A percentile compares a stretch with the other conserved stretches of the same genome.
Evolutionary conservation across 2,329 filamentous ascomycete genomes (phyloP).

Genomic region (Pseudopyrenochaeta lycopersici): DNA sequence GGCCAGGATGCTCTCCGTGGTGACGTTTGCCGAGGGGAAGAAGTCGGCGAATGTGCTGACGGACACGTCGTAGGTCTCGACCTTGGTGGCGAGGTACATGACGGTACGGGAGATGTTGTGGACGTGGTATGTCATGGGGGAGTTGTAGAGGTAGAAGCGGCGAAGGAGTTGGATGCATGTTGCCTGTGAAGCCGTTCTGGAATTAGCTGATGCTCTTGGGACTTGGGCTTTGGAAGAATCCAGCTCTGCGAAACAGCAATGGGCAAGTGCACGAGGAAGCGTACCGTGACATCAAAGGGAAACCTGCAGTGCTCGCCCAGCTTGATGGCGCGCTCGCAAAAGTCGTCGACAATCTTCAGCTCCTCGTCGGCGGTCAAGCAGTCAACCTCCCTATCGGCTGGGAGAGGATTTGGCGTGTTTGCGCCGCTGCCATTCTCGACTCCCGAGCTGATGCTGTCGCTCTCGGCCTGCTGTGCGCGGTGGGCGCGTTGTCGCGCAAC

Average conservation of each 20-base stretch:
- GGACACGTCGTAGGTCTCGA: conserved; percentile 82
- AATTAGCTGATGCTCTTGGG: not conserved
- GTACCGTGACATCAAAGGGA: conserved; percentile 68
- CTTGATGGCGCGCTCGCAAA: conserved; percentile 69
- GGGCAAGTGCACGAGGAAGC: not conserved
- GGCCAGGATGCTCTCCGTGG: conserved; percentile 82
- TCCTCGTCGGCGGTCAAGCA: conserved; percentile 88
- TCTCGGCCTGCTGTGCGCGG: conserved; percentile 45
- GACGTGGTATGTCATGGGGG: conserved; percentile 94
- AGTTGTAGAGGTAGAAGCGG: conserved; percentile 95
- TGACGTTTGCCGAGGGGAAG: conserved; percentile 56
- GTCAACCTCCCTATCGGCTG: conserved; percentile 66
- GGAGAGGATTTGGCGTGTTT: conserved; percentile 34
- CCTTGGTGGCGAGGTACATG: conserved; percentile 92
- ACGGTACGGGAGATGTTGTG: conserved; percentile 88
- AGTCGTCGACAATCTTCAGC: conserved; percentile 80
- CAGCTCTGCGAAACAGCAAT: not conserved
- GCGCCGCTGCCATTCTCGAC: conserved; percentile 48
- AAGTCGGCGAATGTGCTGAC: conserved; percentile 64
- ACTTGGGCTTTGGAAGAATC: not conserved
- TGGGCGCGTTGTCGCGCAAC: conserved; percentile 59
- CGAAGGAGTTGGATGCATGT: conserved; percentile 90
- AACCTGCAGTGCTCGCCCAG: conserved; percentile 67
- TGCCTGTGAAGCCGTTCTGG: conserved; percentile 55
- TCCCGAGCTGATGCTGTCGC: conserved; percentile 28